phyloP scores from a whole-genome alignment of 345 rosid species.

The Camelina hispida region DNA sequence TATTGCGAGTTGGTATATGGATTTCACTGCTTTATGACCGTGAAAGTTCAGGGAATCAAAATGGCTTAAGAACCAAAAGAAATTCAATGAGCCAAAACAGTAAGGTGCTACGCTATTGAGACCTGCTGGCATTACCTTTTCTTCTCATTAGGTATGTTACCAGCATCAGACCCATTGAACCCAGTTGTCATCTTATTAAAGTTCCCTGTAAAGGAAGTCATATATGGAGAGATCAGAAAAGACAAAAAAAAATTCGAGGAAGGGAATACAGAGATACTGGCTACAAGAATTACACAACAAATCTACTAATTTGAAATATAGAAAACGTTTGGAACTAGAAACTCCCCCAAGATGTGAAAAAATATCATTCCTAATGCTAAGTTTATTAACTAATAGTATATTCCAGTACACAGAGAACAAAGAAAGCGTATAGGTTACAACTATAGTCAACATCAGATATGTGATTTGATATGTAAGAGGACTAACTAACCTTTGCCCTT shows the following conservation, averaged over 20 bases:
- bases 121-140: constrained; percentile 56
- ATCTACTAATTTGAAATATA: constrained; percentile 9
- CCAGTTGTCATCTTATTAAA: constrained; percentile 46
- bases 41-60: neutral
- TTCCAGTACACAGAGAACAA: neutral
- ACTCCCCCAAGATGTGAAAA: neutral
- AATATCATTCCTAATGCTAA: neutral
- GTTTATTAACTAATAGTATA: neutral
- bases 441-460: neutral
- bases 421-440: neutral
- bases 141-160: constrained; percentile 43
- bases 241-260: neutral
- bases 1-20: neutral
- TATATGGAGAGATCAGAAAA: neutral
- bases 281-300: constrained; percentile 10
- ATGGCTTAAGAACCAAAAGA: constrained; percentile 16
- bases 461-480: constrained; percentile 2
- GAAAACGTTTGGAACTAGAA: neutral
- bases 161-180: constrained; percentile 37
- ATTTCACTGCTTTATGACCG: constrained; percentile 8
- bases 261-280: constrained; percentile 15
- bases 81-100: constrained; percentile 11
- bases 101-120: constrained; percentile 24
- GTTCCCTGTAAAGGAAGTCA: constrained; percentile 46
- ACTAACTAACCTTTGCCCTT: constrained; percentile 62